Evolutionary conservation across 1,139 yeast species (phyloP).

Genomic region (Petasospora fabianii): DNA sequence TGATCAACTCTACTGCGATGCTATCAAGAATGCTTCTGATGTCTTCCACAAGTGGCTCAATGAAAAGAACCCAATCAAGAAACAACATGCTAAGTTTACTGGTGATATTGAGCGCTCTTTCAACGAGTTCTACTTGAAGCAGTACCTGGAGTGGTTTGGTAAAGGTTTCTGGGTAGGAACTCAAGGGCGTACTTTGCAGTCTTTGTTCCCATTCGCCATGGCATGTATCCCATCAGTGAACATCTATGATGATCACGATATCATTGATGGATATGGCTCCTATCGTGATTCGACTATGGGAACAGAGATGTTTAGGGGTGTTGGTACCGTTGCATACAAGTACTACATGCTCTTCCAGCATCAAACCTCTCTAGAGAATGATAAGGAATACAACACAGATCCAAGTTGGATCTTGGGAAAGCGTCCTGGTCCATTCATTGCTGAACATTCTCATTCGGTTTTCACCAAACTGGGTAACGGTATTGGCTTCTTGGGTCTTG

Average conservation of each 20-base stretch:
- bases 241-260: conserved; percentile 87
- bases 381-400: conserved; percentile 37
- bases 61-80: conserved; percentile 46
- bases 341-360: conserved; percentile 92
- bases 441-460: conserved; percentile 60
- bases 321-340: conserved; percentile 77
- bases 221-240: conserved; percentile 82
- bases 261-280: conserved; percentile 94
- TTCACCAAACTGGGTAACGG: conserved; percentile 72
- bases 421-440: conserved; percentile 61
- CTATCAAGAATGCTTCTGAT: conserved; percentile 59
- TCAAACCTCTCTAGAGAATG: conserved; percentile 54
- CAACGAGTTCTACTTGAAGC: conserved; percentile 61
- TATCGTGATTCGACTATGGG: conserved; percentile 73
- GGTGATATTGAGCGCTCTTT: conserved; percentile 51
- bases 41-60: conserved; percentile 61
- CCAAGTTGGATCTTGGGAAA: conserved; percentile 57
- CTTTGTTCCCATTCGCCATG: conserved; percentile 68
- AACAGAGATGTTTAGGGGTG: conserved; percentile 59
- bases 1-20: conserved; percentile 89
- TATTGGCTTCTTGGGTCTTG: conserved; percentile 72
- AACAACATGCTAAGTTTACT: conserved; percentile 40
- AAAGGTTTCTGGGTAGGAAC: conserved; percentile 79
- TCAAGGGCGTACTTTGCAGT: conserved; percentile 59
- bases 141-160: conserved; percentile 87